phyloP scores from a whole-genome alignment of 2,329 filamentous ascomycete species.

The Colletotrichum abscissum region DNA sequence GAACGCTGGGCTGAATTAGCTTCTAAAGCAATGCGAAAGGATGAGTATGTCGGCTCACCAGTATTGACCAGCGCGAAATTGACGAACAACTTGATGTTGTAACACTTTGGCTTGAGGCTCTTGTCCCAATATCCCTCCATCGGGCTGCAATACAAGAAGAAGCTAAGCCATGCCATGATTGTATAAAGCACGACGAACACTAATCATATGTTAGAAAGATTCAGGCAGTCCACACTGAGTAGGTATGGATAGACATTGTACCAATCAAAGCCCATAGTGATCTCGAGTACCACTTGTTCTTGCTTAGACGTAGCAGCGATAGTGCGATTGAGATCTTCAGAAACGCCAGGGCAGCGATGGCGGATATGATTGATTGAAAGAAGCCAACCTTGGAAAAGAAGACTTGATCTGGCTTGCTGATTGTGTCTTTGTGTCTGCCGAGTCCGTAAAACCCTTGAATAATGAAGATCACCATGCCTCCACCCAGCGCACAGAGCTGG shows the following conservation, averaged over 20 bases:
- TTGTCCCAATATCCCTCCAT: constrained; percentile 39
- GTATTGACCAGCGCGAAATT: constrained; percentile 52
- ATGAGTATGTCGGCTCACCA: neutral
- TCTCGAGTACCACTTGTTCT: constrained; percentile 41
- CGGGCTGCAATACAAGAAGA: constrained; percentile 40
- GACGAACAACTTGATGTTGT: constrained; percentile 41
- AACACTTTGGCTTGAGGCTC: constrained; percentile 34
- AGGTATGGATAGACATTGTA: neutral
- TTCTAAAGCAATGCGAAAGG: neutral
- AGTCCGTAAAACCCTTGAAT: constrained; percentile 57
- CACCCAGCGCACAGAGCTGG: constrained; percentile 42
- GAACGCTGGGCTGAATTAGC: constrained; percentile 41
- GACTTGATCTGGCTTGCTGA: constrained; percentile 46
- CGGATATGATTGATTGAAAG: constrained; percentile 58
- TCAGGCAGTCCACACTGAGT: no score
- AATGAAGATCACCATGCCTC: constrained; percentile 49
- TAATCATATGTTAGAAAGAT: neutral
- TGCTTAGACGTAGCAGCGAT: constrained; percentile 38
- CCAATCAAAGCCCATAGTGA: constrained; percentile 40
- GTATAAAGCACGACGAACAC: constrained; percentile 39
- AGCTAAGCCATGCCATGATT: constrained; percentile 38
- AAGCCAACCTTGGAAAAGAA: constrained; percentile 54
- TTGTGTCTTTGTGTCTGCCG: constrained; percentile 54
- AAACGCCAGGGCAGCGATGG: constrained; percentile 39
- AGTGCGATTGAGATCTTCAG: constrained; percentile 41